Evolutionary conservation across 768 basidiomycete genomes (phyloP), one percentile per base, ranked within the genome.

Genomic region (Termitomyces sp.): DNA sequence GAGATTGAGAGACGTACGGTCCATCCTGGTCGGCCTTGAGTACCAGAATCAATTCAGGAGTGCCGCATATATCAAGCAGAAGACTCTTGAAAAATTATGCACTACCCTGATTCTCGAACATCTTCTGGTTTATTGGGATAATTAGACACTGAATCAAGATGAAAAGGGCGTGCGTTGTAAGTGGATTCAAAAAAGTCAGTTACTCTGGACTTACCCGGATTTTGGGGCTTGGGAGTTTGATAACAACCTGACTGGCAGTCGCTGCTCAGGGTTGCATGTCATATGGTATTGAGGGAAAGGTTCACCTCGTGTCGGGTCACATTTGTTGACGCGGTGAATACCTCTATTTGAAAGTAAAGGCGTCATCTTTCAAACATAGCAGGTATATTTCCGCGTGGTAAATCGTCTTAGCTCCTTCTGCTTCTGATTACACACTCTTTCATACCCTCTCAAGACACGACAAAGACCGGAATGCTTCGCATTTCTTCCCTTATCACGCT

Each of bases 401-500:
- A 10, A 28, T 28, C 34, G 14, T 35, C 9, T 35, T 35, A n/a
- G 34, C 34, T 3, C 34, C 34, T 35, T 10, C 11, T 32, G n/a
- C n/a, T n/a, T n/a, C n/a, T 2, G 9, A 45, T 24, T 12, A 19
- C 57, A 48, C 48, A 49, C 21, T 45, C 28, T 32, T 35, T 45
- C 24, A 47, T 38, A 32, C 41, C 21, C 34, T 47, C 40, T 51
- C 46, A 26, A 34, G 21, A 50, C n/a, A 50, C 22, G 10, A 38
- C 26, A 50, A 28, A 26, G 40, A n/a, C 49, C 41, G 45, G 15
- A 51, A 63, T 66, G 63, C 43, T 44, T 43, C 60, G 59, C 35
- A 55, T 59, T 34, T 50, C 48, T 24, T 54, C 57, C 24, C 51
- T 56, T 19, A 5, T 58, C 54, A 61, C 60, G 48, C 54, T 61